Evolutionary conservation across 2,329 filamentous ascomycete species (phyloP).

Genomic region (Monosporascus sp.): DNA sequence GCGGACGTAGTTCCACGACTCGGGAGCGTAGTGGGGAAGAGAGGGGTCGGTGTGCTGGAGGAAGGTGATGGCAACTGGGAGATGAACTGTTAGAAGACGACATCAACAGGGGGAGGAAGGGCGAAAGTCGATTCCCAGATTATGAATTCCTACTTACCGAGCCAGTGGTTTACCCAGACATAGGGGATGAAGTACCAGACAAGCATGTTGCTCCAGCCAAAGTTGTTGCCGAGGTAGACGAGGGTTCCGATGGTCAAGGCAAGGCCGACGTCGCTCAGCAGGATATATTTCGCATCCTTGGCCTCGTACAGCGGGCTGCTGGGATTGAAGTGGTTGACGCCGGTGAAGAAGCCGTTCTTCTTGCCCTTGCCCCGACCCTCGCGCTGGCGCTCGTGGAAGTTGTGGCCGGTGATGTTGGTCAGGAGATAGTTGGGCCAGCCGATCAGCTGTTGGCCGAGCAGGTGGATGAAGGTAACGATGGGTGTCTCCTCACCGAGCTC

Average conservation of each 20-base stretch:
- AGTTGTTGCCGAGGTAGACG: slow-evolving; percentile 66
- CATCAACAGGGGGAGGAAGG: slow-evolving; percentile 39
- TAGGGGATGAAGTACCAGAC: slow-evolving; percentile 97
- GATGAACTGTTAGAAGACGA: slow-evolving; percentile 21
- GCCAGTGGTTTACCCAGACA: slow-evolving; percentile 98
- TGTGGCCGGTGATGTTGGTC: slow-evolving; percentile 92
- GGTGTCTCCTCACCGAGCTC: slow-evolving; percentile 96
- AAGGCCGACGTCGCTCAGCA: slow-evolving; percentile 80
- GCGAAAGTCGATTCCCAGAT: too few relatives aligned
- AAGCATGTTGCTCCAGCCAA: slow-evolving; percentile 78
- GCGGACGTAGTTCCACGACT: slow-evolving; percentile 88
- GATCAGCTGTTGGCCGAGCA: slow-evolving; percentile 79
- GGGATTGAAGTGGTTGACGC: slow-evolving; percentile 95
- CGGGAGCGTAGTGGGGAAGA: slow-evolving; percentile 83
- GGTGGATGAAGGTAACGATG: slow-evolving; percentile 67
- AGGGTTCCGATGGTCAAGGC: slow-evolving; percentile 57
- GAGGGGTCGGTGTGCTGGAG: slow-evolving; percentile 95
- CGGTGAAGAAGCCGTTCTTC: slow-evolving; percentile 70
- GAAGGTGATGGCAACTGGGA: slow-evolving; percentile 89
- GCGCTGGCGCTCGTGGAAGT: slow-evolving; percentile 83
- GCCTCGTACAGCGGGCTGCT: slow-evolving; percentile 84
- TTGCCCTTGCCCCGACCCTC: slow-evolving; percentile 95
- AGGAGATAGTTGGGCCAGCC: slow-evolving; percentile 93
- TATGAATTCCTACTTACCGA: slow-evolving; percentile 58
- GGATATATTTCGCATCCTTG: slow-evolving; percentile 82